Percentiles rank a stretch among this genome's conserved stretches.
Evolutionary conservation across 192 early-diverging fungal genomes (phyloP).

Genomic region (Umbelopsis sp.): DNA sequence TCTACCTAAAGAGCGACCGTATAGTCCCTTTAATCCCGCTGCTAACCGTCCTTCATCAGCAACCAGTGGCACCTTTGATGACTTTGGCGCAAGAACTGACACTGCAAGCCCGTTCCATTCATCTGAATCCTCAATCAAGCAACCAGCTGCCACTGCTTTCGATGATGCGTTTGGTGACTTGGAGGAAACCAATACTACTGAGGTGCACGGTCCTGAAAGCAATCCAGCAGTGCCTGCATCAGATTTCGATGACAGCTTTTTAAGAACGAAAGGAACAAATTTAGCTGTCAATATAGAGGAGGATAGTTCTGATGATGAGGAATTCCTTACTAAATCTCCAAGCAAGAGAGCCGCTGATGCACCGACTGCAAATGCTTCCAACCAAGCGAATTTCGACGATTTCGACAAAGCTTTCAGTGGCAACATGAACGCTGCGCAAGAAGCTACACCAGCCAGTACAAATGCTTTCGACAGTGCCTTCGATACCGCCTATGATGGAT

Average conservation of each 20-base stretch:
- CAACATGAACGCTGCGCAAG: not conserved
- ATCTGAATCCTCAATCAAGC: not conserved
- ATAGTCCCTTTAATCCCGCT: not conserved
- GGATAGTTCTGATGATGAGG: constrained; percentile 4
- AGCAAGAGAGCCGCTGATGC: not conserved
- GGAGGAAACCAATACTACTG: not conserved
- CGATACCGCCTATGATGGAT: constrained; percentile 13
- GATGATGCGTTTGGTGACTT: constrained; percentile 20
- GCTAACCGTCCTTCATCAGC: not conserved
- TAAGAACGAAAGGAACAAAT: constrained; percentile 4
- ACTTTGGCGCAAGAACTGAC: not conserved
- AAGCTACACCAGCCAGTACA: not conserved
- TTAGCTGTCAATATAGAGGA: not conserved
- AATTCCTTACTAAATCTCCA: not conserved
- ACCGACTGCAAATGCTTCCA: not conserved
- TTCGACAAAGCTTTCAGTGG: constrained; percentile 21
- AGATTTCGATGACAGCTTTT: constrained; percentile 8
- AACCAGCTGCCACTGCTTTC: not conserved
- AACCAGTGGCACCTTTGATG: no score
- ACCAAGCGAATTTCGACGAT: constrained; percentile 18
- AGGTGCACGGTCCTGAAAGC: not conserved
- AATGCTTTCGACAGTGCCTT: constrained; percentile 23
- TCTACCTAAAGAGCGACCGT: constrained; percentile 8
- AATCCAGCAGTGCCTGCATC: not conserved
- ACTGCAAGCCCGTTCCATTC: not conserved